Evolutionary conservation across 768 basidiomycete species (phyloP).

Genomic region (Hericium rajendrae): DNA sequence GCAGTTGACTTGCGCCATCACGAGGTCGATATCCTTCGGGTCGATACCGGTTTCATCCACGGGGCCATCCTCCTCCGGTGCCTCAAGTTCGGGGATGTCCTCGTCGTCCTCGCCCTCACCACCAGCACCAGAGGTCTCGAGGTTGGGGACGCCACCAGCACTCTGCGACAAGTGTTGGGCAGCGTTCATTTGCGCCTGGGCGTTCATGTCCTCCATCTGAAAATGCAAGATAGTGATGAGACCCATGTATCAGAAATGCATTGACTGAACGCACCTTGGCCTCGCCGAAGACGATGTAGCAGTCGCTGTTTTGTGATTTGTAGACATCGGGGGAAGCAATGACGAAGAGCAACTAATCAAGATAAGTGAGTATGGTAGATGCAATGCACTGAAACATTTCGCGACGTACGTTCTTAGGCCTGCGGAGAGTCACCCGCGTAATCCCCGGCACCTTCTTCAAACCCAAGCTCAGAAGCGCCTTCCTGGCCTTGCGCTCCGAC

Average conservation of each 20-base stretch:
- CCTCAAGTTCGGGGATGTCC: constrained; percentile 78
- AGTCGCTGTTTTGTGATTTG: constrained; percentile 95
- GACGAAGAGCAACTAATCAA: constrained; percentile 72
- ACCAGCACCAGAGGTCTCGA: constrained; percentile 42
- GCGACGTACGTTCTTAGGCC: constrained; percentile 81
- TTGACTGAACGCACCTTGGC: constrained; percentile 52
- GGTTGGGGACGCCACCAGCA: constrained; percentile 34
- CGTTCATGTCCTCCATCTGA: constrained; percentile 83
- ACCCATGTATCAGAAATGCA: background rate
- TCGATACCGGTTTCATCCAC: constrained; percentile 86
- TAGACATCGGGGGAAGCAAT: constrained; percentile 92
- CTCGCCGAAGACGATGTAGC: constrained; percentile 99
- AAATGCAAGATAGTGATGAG: background rate
- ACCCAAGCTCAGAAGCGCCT: constrained; percentile 84
- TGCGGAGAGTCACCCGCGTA: constrained; percentile 87
- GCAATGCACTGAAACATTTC: background rate
- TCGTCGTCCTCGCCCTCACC: constrained; percentile 60
- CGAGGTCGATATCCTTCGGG: constrained; percentile 89
- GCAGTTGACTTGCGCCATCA: constrained; percentile 86
- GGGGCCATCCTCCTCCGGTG: constrained; percentile 69
- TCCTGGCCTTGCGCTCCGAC: constrained; percentile 91
- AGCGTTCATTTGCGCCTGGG: constrained; percentile 64
- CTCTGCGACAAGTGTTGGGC: constrained; percentile 68
- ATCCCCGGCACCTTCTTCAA: constrained; percentile 89
- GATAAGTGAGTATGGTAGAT: background rate